Conservation (phyloP, 2,329 filamentous ascomycete genomes). For the Sarocladium kiliense region DNA sequence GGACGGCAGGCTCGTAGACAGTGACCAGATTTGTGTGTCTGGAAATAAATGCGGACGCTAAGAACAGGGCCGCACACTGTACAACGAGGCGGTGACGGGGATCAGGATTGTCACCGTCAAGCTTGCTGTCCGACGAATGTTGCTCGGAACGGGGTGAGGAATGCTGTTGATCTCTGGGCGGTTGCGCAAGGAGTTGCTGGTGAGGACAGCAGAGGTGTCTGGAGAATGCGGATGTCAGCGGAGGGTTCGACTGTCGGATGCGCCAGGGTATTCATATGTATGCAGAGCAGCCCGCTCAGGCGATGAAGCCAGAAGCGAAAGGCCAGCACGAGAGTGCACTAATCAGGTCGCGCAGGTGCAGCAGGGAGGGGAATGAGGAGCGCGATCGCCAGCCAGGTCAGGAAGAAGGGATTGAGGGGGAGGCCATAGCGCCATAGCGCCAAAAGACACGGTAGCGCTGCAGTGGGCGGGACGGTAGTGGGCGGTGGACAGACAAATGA, state of each 20-base stretch:
- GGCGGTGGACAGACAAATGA: neutral
- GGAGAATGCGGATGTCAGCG: neutral
- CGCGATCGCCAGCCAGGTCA: neutral
- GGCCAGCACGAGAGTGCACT: neutral
- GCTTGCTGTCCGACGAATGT: constrained; percentile 2
- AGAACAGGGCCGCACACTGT: constrained; percentile 4
- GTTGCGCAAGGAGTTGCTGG: neutral
- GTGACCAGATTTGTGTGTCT: constrained; percentile 3
- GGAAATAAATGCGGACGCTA: constrained; percentile 9
- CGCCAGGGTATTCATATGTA: neutral
- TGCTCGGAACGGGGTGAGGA: constrained; percentile 1
- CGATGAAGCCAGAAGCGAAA: neutral
- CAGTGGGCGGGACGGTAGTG: neutral
- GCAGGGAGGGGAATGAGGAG: neutral
- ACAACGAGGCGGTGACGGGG: constrained; percentile 1
- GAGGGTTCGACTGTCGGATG: neutral
- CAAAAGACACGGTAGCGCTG: constrained; percentile 2
- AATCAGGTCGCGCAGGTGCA: constrained; percentile 3
- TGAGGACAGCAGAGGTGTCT: neutral
- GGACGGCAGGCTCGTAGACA: neutral
- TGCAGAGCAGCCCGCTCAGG: neutral
- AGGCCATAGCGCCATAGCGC: neutral
- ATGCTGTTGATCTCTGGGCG: neutral
- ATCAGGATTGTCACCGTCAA: neutral
- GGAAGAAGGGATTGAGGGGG: neutral